A percentile compares a stretch with the other conserved stretches of the same genome.
Conservation (phyloP, 108 stramenopile genomes). For the Nitzschia sp. region DNA sequence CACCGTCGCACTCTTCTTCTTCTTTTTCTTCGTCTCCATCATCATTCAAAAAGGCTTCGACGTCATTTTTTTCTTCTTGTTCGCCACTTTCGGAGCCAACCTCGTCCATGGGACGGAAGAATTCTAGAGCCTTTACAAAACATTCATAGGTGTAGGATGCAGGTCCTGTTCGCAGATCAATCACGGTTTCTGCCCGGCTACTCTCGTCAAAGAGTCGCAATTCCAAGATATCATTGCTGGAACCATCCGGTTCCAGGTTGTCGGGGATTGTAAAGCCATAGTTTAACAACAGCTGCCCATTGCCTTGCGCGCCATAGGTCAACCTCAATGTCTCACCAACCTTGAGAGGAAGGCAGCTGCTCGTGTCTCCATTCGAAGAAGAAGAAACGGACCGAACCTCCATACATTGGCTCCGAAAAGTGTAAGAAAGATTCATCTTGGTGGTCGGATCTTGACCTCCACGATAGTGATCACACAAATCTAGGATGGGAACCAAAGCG, state of each 20-base stretch:
- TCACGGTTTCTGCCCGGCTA: neutral
- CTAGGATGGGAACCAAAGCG: constrained; percentile 72
- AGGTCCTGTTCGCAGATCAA: constrained; percentile 57
- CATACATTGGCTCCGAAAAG: constrained; percentile 4
- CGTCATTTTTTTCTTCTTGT: constrained; percentile 16
- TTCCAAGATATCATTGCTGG: constrained; percentile 80
- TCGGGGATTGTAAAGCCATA: constrained; percentile 77
- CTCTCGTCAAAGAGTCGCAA: too few relatives aligned
- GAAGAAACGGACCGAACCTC: constrained; percentile 12
- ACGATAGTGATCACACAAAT: constrained; percentile 78
- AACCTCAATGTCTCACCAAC: constrained; percentile 51
- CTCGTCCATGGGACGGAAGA: constrained; percentile 21
- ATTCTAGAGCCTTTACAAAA: constrained; percentile 58
- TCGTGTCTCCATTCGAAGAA: constrained; percentile 5
- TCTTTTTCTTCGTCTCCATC: constrained; percentile 31
- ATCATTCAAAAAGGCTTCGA: constrained; percentile 42
- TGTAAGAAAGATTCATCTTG: constrained; percentile 44
- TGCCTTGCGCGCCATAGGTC: constrained; percentile 82
- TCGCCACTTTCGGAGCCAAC: neutral
- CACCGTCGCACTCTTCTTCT: too few relatives aligned
- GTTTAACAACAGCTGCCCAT: constrained; percentile 62
- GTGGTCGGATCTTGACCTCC: constrained; percentile 30
- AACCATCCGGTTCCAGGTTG: constrained; percentile 85
- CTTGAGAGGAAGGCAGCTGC: neutral
- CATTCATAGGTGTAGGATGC: constrained; percentile 74